Base-by-base conservation (phyloP, 2,329 filamentous ascomycete genomes). In the Chrysosporium queenslandicum region DNA sequence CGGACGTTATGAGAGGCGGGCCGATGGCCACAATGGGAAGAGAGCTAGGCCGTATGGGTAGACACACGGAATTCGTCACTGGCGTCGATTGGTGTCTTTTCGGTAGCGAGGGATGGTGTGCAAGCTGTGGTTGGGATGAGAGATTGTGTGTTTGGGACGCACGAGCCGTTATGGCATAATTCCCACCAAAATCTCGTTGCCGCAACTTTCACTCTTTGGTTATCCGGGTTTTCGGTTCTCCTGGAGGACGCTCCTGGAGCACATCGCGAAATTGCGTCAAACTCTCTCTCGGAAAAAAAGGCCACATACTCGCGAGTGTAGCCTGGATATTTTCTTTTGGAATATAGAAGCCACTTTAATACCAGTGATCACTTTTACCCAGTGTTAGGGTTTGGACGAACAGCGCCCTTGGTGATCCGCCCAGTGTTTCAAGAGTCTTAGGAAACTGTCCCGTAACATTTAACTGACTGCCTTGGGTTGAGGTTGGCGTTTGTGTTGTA, bases 11-110 rank as follows among this genome's bases (percentile, higher is more conserved):
- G 68, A 66, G 64, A 65, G 50, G 65, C 21, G 60, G 68, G 66
- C 47, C 66, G 57, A 60, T 74, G 7, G 62, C 68, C 34, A 57
- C 63, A 14, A 71, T 81, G 37, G 87, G 86, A 1, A 73, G 77
- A 21, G 83, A 95, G 68, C 72, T 95, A 60, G 90, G 89, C 2
- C 71, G 88, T 36, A 96, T 98, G 90, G 89, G 87, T 53, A 74
- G 82, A 16, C 92, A 98, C 68, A 96, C 91, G 0, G 92, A 98
- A 71, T 98, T 98, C 63, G 89, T 86, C 8, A 95, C 89, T 2
- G 92, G 92, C 6, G 86, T 97, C 0, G 92, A 98, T 67, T 98
- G 94, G 92, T 98, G 92, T 70, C 70, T 98, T 41, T 98, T 98
- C 68, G 92, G 92, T 3, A 85, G 82, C 21, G 90, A 94, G 58